Conservation (phyloP, 805 yeast genomes). For the Zygoascus ofunaensis region DNA sequence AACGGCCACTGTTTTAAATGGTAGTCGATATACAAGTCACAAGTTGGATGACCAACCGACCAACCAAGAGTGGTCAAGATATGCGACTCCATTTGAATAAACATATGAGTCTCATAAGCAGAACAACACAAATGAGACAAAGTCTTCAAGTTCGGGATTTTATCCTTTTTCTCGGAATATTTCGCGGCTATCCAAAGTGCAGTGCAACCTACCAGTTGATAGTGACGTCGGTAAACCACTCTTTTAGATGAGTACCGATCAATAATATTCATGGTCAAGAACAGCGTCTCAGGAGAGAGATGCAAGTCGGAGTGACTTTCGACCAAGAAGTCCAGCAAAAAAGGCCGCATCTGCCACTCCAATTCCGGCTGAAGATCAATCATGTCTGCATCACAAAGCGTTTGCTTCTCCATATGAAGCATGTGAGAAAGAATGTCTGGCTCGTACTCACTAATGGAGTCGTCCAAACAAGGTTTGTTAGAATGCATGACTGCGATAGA, state of each 20-base stretch:
- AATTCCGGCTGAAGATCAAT: constrained; percentile 86
- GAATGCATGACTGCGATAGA: background rate
- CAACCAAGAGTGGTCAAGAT: constrained; percentile 62
- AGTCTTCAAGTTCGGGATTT: constrained; percentile 67
- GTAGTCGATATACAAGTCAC: constrained; percentile 36
- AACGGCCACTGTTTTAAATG: background rate
- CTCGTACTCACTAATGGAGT: constrained; percentile 25
- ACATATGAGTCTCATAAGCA: constrained; percentile 50
- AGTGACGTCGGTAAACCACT: constrained; percentile 74
- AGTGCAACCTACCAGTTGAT: constrained; percentile 83
- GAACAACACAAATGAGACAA: constrained; percentile 64
- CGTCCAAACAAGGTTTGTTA: no score
- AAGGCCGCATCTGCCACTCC: constrained; percentile 60
- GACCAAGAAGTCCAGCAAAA: constrained; percentile 68
- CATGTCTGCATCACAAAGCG: constrained; percentile 48
- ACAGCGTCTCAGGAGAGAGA: constrained; percentile 60
- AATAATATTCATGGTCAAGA: constrained; percentile 61
- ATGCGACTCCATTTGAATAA: constrained; percentile 70
- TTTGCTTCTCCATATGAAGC: constrained; percentile 25
- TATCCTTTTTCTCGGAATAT: constrained; percentile 61
- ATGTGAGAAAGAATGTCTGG: constrained; percentile 30
- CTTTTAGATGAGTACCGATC: constrained; percentile 89
- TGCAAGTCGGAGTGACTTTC: constrained; percentile 52
- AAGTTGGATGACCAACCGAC: constrained; percentile 58
- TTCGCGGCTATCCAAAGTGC: constrained; percentile 91